Evolutionary conservation across 352 stramenopile species (phyloP).

Genomic region (Pythium aphanidermatum): DNA sequence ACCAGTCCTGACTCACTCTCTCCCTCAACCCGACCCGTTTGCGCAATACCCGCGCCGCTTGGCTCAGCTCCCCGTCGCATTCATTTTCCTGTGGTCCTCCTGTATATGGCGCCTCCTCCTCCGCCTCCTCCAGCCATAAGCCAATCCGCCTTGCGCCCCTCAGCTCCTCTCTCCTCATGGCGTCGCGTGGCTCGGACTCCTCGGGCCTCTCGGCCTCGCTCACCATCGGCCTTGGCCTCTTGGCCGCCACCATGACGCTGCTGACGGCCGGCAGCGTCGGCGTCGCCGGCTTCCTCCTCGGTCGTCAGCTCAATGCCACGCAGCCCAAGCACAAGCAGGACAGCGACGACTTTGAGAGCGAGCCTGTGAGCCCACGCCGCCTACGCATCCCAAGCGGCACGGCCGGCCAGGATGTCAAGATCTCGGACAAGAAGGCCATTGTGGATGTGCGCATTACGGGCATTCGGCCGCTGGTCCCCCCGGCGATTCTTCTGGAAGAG

Average conservation of each 20-base stretch:
- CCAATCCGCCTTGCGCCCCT: not conserved
- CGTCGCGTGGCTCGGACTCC: conserved; percentile 6
- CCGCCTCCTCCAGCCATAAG: not conserved
- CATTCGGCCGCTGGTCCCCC: conserved; percentile 83
- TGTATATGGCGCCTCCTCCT: conserved; percentile 3
- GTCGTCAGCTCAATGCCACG: conserved; percentile 27
- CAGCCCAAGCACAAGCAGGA: conserved; percentile 16
- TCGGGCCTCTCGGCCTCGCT: conserved; percentile 30
- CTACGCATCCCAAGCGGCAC: conserved; percentile 57
- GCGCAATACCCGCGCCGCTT: conserved; percentile 14
- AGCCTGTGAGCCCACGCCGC: conserved; percentile 26
- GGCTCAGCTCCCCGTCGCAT: conserved; percentile 13
- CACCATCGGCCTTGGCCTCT: conserved; percentile 54
- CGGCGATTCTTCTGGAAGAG: conserved; percentile 79
- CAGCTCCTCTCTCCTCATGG: conserved; percentile 11
- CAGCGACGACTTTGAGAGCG: conserved; percentile 3
- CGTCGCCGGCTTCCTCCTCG: conserved; percentile 62
- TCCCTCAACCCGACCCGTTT: conserved; percentile 18
- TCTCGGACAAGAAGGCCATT: conserved; percentile 81
- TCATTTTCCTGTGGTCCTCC: conserved; percentile 24
- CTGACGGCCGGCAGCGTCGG: conserved; percentile 66
- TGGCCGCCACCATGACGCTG: conserved; percentile 69
- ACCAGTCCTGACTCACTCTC: too few relatives aligned
- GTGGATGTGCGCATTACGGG: conserved; percentile 84
- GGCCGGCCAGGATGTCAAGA: conserved; percentile 75